Evolutionary conservation across 164 flowering plant genomes (phyloP), one percentile per base, ranked within the genome.

Genomic region (Dillenia suffruticosa): DNA sequence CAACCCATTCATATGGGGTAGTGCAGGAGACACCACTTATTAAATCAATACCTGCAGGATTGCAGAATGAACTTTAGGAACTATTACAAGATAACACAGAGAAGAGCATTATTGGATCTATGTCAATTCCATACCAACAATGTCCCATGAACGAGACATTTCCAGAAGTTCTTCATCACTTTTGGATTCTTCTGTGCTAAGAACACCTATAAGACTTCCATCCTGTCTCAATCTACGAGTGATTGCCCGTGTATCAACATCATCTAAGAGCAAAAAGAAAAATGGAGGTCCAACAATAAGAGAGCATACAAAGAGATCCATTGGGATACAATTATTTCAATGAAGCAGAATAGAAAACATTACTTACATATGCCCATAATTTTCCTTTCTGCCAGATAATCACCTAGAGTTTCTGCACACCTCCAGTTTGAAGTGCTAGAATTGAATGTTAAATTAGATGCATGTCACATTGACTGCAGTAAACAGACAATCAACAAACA

Each of bases 231-330:
- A 72, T 76, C 97, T 77, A 58, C 94, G 90, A 45, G 97, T 90
- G 47, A 90, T 86, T 58, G 92, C 97, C 61, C 94, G 90, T n/a
- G 97, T 90, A 64, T 90, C 97, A 64, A 90, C 92, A 75, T 88
- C 97, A 81, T 88, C 97, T 90, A 24, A 24, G 43, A 62, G n/a
- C 70, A 15, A 3, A 62, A 54, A 32, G 63, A 56, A 22, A 32
- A 46, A 52, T 12, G 2, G 17, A 56, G 55, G 43, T 60, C 32
- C 68, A 57, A 1, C 61, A 57, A 3, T 5, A 11, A 12, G 19
- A 52, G 14, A 8, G 26, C 47, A 48, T 64, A 26, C 10, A 45
- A 52, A 13, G 50, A 15, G 54, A n/a, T n/a, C 17, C 16, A 32
- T 10, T 44, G 26, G n/a, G 9, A 14, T 12, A 8, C 9, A 51